Evolutionary conservation across 202 grass and related monocot species (phyloP), one percentile per base, ranked within the genome.

Genomic region (Saccharum hybrid): DNA sequence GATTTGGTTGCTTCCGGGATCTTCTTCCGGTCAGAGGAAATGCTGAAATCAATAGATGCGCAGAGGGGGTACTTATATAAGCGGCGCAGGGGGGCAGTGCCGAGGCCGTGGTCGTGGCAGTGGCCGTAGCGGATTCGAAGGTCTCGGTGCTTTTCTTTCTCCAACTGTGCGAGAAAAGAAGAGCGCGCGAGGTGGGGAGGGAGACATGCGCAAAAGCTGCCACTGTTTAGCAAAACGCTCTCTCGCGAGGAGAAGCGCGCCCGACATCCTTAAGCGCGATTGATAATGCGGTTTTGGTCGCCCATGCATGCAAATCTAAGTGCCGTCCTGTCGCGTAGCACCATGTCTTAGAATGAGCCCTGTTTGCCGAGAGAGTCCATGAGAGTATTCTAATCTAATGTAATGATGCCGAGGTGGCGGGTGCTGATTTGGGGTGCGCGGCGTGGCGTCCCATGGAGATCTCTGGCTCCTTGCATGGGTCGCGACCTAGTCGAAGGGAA

Each of bases 181-280:
- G 62, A 59, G 66, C 40, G 68, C 49, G 68, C 76, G 45, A 40
- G 48, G 56, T 30, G 71, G 43, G 38, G 39, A 37, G 67, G 42
- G 89, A 78, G 94, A 97, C 94, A 97, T 82, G 94, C 89, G 90
- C 86, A 86, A 97, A 97, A 99, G 89, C 82, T 88, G 93, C 93
- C 86, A 96, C 89, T 94, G 89, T 93, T 90, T 90, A 12, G 75
- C 81, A 92, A 87, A 86, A 83, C 43, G 7, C 42, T 15, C 34
- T 72, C 71, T 93, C 77, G 93, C 68, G 1, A 6, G 14, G 93
- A 37, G 68, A 40, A 12, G 26, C 18, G 88, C 81, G 93, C 80
- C 83, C 79, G 90, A 96, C 92, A 98, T 98, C 88, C 93, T 90
- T 92, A 90, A 84, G 83, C 38, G 16, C 84, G 63, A 82, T 92